Evolutionary conservation across 768 basidiomycete genomes (phyloP).

Genomic region (Stropharia rugosoannulata): DNA sequence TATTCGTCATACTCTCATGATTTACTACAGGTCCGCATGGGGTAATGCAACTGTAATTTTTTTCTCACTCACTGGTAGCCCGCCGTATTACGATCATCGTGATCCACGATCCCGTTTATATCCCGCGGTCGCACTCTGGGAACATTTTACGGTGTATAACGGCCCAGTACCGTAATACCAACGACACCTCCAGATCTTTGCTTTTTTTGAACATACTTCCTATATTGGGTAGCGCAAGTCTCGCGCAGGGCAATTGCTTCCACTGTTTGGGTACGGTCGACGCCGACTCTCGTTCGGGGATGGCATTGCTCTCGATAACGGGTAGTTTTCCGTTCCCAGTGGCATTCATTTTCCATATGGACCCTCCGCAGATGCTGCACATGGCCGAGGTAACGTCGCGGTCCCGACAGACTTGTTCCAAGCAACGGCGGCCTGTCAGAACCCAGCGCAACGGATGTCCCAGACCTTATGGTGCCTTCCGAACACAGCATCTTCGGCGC

Average conservation of each 20-base stretch:
- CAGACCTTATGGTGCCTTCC: background rate
- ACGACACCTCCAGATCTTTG: background rate
- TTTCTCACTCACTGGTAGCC: background rate
- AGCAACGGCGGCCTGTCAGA: background rate
- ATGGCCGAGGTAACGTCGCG: conserved; percentile 5
- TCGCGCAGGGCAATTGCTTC: background rate
- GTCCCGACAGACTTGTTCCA: background rate
- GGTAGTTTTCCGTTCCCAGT: conserved; percentile 3
- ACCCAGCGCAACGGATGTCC: background rate
- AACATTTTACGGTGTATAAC: background rate
- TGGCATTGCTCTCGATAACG: background rate
- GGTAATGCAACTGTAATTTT: conserved; percentile 5
- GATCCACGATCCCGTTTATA: background rate
- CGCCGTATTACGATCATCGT: background rate
- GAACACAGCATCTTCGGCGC: background rate
- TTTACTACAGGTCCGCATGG: background rate
- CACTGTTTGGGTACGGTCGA: background rate
- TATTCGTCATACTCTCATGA: conserved; percentile 3
- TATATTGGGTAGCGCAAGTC: background rate
- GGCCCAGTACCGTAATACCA: conserved; percentile 3
- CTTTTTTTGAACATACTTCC: background rate
- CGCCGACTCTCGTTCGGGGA: background rate
- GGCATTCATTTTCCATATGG: conserved; percentile 5
- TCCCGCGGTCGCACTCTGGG: conserved; percentile 1
- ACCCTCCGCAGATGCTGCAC: background rate